Percentiles rank a stretch among this genome's conserved stretches.
These are phyloP conservation scores for Kwoniella botswanensis DNA, from an alignment of 768 basidiomycete genomes.

Conservation along the genomic window DNA sequence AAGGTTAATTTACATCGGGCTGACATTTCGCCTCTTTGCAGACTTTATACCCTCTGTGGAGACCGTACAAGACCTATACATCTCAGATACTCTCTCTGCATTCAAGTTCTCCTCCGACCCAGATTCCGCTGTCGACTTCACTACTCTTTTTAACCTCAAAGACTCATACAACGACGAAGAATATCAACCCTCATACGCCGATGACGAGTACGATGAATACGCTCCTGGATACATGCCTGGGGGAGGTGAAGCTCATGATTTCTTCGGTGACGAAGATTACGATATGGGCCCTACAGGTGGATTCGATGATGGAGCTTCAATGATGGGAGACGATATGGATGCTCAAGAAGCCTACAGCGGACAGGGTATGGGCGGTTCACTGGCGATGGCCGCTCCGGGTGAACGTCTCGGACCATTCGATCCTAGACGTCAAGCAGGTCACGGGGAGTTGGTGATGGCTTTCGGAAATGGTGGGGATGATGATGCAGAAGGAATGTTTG, in stretches of 20 bases:
- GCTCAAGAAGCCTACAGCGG: conserved; percentile 53
- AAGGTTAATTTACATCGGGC: background rate
- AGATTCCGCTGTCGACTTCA: conserved; percentile 65
- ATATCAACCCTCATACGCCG: conserved; percentile 21
- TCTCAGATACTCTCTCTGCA: conserved; percentile 76
- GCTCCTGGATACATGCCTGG: conserved; percentile 4
- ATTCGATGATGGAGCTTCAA: conserved; percentile 50
- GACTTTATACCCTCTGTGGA: conserved; percentile 76
- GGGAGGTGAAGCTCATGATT: conserved; percentile 44
- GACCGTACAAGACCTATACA: conserved; percentile 69
- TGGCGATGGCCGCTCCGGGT: conserved; percentile 48
- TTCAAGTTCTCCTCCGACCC: conserved; percentile 81
- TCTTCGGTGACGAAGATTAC: conserved; percentile 55
- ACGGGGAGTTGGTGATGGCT: conserved; percentile 79
- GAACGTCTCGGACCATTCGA: conserved; percentile 75
- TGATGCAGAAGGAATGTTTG: conserved; percentile 66
- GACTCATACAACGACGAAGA: conserved; percentile 40
- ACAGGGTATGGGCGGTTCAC: conserved; percentile 61
- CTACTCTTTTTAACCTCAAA: conserved; percentile 55
- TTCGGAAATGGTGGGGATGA: conserved; percentile 69
- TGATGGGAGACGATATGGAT: conserved; percentile 60
- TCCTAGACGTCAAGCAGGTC: conserved; percentile 71
- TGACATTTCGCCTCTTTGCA: conserved; percentile 48
- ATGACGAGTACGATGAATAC: conserved; percentile 32
- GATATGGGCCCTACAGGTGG: conserved; percentile 43